Percentiles rank a stretch among this genome's conserved stretches.
Conservation (phyloP, 768 basidiomycete genomes). For the Leccinellum albellum region DNA sequence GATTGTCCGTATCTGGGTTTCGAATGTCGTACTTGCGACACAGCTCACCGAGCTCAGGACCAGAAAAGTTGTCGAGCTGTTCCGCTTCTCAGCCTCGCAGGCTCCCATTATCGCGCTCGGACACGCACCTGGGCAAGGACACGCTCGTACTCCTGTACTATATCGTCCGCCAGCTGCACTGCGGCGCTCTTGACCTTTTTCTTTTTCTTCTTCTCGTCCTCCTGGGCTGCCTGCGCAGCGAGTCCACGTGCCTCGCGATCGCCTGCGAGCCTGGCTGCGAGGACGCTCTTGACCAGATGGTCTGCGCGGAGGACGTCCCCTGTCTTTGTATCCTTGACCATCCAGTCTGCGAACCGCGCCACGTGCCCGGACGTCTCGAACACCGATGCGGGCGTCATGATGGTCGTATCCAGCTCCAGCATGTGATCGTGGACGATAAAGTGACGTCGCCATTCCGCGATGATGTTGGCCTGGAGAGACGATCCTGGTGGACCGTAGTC, state of each 20-base stretch:
- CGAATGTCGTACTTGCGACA: conserved; percentile 74
- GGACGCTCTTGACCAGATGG: conserved; percentile 89
- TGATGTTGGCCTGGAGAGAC: conserved; percentile 93
- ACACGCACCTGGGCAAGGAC: conserved; percentile 81
- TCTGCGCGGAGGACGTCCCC: conserved; percentile 96
- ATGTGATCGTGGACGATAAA: conserved; percentile 98
- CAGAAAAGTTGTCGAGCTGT: conserved; percentile 79
- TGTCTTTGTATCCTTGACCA: conserved; percentile 94
- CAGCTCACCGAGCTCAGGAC: conserved; percentile 83
- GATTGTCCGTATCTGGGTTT: conserved; percentile 91
- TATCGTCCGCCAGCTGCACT: conserved; percentile 69
- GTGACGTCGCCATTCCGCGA: conserved; percentile 94
- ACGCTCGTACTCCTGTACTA: conserved; percentile 72
- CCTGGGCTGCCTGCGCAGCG: conserved; percentile 68
- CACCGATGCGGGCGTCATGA: conserved; percentile 93
- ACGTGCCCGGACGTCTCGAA: conserved; percentile 98
- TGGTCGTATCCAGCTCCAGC: conserved; percentile 97
- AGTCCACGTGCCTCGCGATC: conserved; percentile 85
- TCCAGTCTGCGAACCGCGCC: conserved; percentile 98
- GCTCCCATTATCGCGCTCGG: background rate
- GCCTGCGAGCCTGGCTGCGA: conserved; percentile 85
- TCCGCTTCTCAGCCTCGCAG: background rate
- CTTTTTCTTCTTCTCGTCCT: conserved; percentile 50
- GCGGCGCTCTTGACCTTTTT: conserved; percentile 64
- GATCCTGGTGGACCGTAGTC: conserved; percentile 98